phyloP scores from a whole-genome alignment of 2,329 filamentous ascomycete genomes.

The Pleoardoris graminearum region DNA sequence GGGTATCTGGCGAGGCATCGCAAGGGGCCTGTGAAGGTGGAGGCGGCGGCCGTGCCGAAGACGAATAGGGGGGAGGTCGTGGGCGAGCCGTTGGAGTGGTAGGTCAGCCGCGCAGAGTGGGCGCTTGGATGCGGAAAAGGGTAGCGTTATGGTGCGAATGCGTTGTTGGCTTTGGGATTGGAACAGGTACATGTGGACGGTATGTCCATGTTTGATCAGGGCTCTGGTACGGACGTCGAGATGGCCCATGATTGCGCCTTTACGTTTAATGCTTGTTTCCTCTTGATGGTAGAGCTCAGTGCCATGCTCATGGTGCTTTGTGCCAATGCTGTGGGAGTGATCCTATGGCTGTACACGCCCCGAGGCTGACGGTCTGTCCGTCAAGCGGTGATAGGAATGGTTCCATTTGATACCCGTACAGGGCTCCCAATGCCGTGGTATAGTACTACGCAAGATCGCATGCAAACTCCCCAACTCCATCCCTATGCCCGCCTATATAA shows the following conservation, averaged over 20 bases:
- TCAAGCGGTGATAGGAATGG: too few relatives aligned
- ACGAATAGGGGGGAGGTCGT: slow-evolving; percentile 86
- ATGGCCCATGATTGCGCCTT: not conserved
- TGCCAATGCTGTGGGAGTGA: too few relatives aligned
- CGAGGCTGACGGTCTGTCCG: too few relatives aligned
- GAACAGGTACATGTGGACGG: too few relatives aligned
- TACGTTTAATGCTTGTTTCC: not conserved
- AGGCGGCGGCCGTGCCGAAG: slow-evolving; percentile 74
- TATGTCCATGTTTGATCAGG: not conserved
- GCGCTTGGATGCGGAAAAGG: not conserved
- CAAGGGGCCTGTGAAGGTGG: slow-evolving; percentile 63
- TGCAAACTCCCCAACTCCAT: slow-evolving; percentile 14
- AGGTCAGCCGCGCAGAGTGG: slow-evolving; percentile 21
- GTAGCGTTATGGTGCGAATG: not conserved
- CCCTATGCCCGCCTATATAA: not conserved
- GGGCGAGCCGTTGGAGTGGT: slow-evolving; percentile 90
- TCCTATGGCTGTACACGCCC: too few relatives aligned
- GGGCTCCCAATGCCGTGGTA: not conserved
- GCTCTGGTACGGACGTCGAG: not conserved
- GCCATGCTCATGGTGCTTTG: too few relatives aligned
- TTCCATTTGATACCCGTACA: too few relatives aligned
- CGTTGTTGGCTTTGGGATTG: not conserved
- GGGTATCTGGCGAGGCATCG: slow-evolving; percentile 70
- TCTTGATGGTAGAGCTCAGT: too few relatives aligned
- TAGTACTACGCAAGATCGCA: not conserved